Base-by-base conservation (phyloP, 257 asterid genomes). In the Primulina tabacum region DNA sequence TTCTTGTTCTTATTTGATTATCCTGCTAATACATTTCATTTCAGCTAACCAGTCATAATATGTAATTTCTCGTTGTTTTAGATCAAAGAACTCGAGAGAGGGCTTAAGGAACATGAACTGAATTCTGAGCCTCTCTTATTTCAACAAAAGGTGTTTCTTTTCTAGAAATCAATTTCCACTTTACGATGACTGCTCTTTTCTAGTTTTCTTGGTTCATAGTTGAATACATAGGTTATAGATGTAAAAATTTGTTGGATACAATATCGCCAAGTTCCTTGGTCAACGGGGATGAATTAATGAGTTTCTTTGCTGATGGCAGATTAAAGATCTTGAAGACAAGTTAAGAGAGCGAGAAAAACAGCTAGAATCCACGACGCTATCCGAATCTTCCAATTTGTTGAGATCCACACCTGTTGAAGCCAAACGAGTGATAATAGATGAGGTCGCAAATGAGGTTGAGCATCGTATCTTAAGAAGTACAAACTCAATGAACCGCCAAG, bases 271-370 rank as follows among this genome's bases (percentile, higher is more conserved):
- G 56, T 24, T 24, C 56, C 59, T 64, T 43, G 11, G 24, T 53
- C 71, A 64, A 70, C 40, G 58, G 33, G 17, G 29, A 24, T 21
- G 43, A 60, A n/a, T 32, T 28, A 18, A 43, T 43, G 33, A 64
- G 4, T 69, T 20, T 21, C 29, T 65, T 8, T 60, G 47, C 9
- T 35, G 52, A 16, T 76, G 79, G 65, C 82, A 90, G 99, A 82
- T 86, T 26, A 86, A 85, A 80, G 95, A 89, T 76, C 91, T 89
- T 3, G 92, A 89, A 79, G 95, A 85, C 37, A 85, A 82, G 79
- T 43, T 91, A 62, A 77, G 71, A 80, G 97, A 85, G 74, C 88
- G 84, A 79, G 92, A 86, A 80, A 89, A 82, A 52, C 88, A 82
- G 75, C 72, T 83, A 34, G 79, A 78, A 65, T 60, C 74, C 56